Base-by-base conservation (phyloP, 768 basidiomycete species). In the Asterophora lycoperdoides region DNA sequence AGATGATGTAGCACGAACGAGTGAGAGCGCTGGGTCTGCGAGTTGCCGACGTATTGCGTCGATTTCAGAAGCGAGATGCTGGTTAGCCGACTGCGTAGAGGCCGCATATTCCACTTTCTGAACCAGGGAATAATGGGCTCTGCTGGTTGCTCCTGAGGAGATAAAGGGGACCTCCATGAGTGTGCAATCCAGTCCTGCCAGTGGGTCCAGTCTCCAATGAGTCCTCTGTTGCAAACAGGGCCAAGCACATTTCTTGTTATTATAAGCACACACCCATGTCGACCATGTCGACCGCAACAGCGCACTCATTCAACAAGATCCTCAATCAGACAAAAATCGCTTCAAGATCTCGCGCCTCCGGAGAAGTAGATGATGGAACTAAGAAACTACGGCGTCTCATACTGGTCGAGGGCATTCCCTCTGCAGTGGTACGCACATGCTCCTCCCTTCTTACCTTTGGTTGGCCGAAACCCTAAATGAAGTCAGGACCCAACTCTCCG, bases 351-450 rank as follows among this genome's bases (percentile, higher is more conserved):
- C 78, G 83, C 48, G 73, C 79, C 13, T 70, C 79, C 17, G 70
- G 75, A 29, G 80, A 91, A 20, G 54, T 68, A 43, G 86, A 90
- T 33, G 93, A 94, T 64, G 83, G 81, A 17, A 74, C 85, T n/a
- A 92, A 88, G 70, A 89, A 90, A 67, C 70, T 96, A 47, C 72
- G 93, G 35, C 78, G 93, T 32, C 72, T 93, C 70, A 93, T 96
- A 39, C 79, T 96, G 28, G 89, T 92, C 17, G 93, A 94, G 52
- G 91, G 91, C 7, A 89, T 95, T 49, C 93, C 93, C 14, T 87
- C 87, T 11, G 68, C 78, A 37, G 71, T 75, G 35, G 93, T 91
- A 64, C 23, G 23, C 23, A 23, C 51, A 85, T 77, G 44, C 10
- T 18, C 14, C 19, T 35, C 11, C 8, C 41, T 41, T 28, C 33